Percentiles rank a stretch among this genome's conserved stretches.
Evolutionary conservation across 2,329 filamentous ascomycete genomes (phyloP).

Genomic region (Aureobasidium sp.): DNA sequence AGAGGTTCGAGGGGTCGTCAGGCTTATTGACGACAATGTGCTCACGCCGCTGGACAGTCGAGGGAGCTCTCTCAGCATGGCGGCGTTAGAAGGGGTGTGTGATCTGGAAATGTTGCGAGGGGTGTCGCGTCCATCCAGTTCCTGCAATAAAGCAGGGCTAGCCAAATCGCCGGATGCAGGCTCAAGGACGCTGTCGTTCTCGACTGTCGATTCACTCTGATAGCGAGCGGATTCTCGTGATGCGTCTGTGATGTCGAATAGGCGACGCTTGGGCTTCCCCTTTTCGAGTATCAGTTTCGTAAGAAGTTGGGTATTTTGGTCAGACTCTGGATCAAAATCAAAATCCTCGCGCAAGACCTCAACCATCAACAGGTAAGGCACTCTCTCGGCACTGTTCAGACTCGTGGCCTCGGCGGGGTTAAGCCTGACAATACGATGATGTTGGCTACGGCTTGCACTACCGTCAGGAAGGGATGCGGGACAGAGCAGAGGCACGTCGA

Average conservation of each 20-base stretch:
- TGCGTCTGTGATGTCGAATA: conserved; percentile 54
- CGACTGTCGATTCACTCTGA: conserved; percentile 33
- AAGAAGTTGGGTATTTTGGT: conserved; percentile 62
- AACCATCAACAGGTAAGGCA: conserved; percentile 78
- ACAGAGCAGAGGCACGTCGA: conserved; percentile 76
- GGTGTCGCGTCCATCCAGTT: conserved; percentile 45
- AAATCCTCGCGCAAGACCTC: conserved; percentile 78
- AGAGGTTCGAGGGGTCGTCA: conserved; percentile 62
- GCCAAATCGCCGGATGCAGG: conserved; percentile 72
- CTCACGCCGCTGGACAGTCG: conserved; percentile 57
- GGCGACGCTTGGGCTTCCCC: conserved; percentile 46
- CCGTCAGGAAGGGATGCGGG: conserved; percentile 68
- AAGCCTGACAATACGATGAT: conserved; percentile 75
- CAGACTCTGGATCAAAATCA: conserved; percentile 68
- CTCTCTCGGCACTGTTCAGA: conserved; percentile 78
- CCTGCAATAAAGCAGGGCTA: conserved; percentile 61
- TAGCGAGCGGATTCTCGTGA: conserved; percentile 42
- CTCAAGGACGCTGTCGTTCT: conserved; percentile 71
- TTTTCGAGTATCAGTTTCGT: conserved; percentile 61
- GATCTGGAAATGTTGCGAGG: conserved; percentile 19
- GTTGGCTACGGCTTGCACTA: conserved; percentile 65
- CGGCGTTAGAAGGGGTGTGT: conserved; percentile 18
- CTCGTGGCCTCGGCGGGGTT: conserved; percentile 81
- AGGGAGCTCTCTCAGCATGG: conserved; percentile 33
- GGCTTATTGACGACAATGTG: conserved; percentile 53